Evolutionary conservation across 2,329 filamentous ascomycete genomes (phyloP).

Genomic region (Cladophialophora bantiana): DNA sequence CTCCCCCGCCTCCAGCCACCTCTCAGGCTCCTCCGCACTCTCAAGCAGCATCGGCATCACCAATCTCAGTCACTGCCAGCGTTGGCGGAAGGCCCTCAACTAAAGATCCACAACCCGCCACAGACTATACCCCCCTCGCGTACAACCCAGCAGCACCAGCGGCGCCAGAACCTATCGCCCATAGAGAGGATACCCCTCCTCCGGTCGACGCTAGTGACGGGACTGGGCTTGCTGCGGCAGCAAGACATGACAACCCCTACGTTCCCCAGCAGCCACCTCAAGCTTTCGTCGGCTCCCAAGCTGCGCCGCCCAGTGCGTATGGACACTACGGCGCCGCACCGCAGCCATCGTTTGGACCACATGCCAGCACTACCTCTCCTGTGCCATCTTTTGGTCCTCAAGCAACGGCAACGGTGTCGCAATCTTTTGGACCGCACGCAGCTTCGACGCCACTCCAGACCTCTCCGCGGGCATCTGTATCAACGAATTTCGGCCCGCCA

Average conservation of each 20-base stretch:
- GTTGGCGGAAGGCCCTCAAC: constrained; percentile 21
- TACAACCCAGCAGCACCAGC: constrained; percentile 71
- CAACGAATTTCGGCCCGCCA: constrained; percentile 23
- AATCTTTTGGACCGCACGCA: constrained; percentile 36
- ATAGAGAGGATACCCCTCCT: constrained; percentile 72
- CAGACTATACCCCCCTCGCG: constrained; percentile 59
- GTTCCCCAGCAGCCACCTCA: constrained; percentile 35
- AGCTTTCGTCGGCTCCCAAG: constrained; percentile 39
- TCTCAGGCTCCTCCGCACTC: constrained; percentile 8
- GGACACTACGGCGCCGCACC: constrained; percentile 33
- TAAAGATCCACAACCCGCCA: constrained; percentile 16
- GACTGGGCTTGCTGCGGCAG: constrained; percentile 54
- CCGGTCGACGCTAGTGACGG: constrained; percentile 62
- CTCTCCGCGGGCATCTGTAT: constrained; percentile 33
- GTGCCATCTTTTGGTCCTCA: constrained; percentile 32
- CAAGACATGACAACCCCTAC: constrained; percentile 49
- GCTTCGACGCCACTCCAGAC: constrained; percentile 29
- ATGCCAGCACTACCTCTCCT: constrained; percentile 23
- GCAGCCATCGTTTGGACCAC: constrained; percentile 26
- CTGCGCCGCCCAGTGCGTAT: constrained; percentile 26
- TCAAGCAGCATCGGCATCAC: constrained; percentile 30
- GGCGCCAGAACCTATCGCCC: constrained; percentile 69
- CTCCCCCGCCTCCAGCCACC: constrained; percentile 32
- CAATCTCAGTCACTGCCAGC: constrained; percentile 21
- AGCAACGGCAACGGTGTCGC: constrained; percentile 19